Evolutionary conservation across 2,329 filamentous ascomycete genomes (phyloP).

Genomic region (Aspergillus sojae): DNA sequence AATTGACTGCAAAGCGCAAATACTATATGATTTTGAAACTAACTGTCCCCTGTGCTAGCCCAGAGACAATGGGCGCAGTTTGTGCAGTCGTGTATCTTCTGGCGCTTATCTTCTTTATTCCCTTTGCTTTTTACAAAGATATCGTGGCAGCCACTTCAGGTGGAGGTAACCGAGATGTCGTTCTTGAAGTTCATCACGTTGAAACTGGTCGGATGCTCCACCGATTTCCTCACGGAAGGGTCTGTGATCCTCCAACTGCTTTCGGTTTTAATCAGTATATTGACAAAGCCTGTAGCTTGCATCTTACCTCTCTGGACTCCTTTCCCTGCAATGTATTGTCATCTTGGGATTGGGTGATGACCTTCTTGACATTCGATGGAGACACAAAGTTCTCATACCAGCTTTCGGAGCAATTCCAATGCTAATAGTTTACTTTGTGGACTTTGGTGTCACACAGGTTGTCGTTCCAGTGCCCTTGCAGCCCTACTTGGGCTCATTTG

Average conservation of each 20-base stretch:
- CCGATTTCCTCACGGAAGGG: constrained; percentile 92
- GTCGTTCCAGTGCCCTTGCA: constrained; percentile 86
- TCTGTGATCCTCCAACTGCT: constrained; percentile 38
- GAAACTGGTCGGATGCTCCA: constrained; percentile 85
- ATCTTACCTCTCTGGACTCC: constrained; percentile 90
- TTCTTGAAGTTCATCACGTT: constrained; percentile 71
- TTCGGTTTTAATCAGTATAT: not conserved
- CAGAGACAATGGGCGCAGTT: constrained; percentile 94
- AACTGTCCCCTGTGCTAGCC: constrained; percentile 50
- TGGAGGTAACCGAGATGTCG: constrained; percentile 86
- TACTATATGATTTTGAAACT: constrained; percentile 2
- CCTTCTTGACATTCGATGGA: constrained; percentile 96
- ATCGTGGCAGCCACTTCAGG: constrained; percentile 94
- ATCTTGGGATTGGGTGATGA: constrained; percentile 94
- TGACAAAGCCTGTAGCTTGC: constrained; percentile 65
- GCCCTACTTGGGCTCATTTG: constrained; percentile 78
- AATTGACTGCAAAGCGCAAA: not conserved
- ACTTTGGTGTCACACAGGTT: constrained; percentile 95
- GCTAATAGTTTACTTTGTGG: constrained; percentile 95
- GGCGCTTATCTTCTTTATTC: constrained; percentile 86
- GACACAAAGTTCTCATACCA: constrained; percentile 97
- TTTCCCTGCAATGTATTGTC: constrained; percentile 87
- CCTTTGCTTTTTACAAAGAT: constrained; percentile 97
- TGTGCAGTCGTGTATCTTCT: constrained; percentile 92
- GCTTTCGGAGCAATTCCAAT: constrained; percentile 91